These are phyloP conservation scores for Dendrobium nobile DNA, from an alignment of 106 monocot species.

Conservation along the genomic window DNA sequence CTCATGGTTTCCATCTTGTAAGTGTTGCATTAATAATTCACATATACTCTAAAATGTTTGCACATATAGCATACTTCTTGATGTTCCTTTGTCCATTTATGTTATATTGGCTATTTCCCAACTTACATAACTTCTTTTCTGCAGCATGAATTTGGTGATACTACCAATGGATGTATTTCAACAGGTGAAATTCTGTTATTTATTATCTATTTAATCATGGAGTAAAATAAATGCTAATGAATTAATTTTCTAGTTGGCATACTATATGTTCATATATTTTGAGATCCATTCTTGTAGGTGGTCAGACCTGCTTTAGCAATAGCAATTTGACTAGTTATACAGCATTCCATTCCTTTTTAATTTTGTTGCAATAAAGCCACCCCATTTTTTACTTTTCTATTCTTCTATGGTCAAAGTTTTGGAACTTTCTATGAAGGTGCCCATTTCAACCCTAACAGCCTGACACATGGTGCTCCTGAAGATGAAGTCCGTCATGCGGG, in stretches of 20 bases:
- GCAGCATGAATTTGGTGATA: conserved; percentile 72
- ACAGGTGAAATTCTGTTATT: conserved; percentile 31
- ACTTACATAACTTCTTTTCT: conserved; percentile 4
- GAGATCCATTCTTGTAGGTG: neutral
- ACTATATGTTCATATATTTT: neutral
- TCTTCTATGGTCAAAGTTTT: neutral
- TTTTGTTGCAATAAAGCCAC: neutral
- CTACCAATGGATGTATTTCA: conserved; percentile 82
- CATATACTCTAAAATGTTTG: neutral
- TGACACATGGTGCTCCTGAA: conserved; percentile 71
- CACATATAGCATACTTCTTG: neutral
- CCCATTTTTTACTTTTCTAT: neutral
- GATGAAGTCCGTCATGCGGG: conserved; percentile 75
- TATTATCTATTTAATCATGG: neutral
- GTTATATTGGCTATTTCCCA: neutral
- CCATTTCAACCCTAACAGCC: conserved; percentile 59
- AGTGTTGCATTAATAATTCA: conserved; percentile 1
- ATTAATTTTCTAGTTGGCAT: neutral
- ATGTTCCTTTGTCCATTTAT: neutral
- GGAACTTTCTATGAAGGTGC: conserved; percentile 26
- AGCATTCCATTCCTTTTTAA: neutral
- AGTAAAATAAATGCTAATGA: conserved; percentile 1
- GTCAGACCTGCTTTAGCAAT: neutral
- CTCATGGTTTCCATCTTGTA: conserved; percentile 74
- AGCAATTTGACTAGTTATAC: neutral